These are phyloP conservation scores for Iris macrosiphon DNA, from an alignment of 106 monocot genomes.

Conservation along the genomic window DNA sequence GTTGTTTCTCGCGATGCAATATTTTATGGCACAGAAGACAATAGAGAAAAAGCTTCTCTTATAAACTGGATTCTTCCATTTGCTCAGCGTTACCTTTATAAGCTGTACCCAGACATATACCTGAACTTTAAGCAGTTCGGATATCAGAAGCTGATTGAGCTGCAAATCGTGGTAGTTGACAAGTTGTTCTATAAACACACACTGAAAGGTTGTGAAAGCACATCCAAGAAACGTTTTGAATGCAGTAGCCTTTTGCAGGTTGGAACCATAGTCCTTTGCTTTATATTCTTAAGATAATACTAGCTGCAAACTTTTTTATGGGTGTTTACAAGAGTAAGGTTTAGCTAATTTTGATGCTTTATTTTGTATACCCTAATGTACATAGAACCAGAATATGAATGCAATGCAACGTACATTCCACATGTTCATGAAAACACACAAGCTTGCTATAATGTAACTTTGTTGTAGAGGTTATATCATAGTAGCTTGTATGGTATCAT, in stretches of 20 bases:
- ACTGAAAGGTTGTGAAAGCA: slow-evolving; percentile 18
- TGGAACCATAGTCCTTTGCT: too few species aligned
- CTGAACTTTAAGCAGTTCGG: slow-evolving; percentile 18
- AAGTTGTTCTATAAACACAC: slow-evolving; percentile 37
- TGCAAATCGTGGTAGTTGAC: slow-evolving; percentile 32
- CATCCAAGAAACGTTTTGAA: slow-evolving; percentile 27
- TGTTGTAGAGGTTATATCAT: too few species aligned
- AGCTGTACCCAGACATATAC: slow-evolving; percentile 27
- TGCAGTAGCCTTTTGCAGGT: slow-evolving; percentile 51
- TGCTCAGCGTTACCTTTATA: slow-evolving; percentile 9
- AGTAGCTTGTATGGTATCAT: too few species aligned
- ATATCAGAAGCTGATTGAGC: slow-evolving; percentile 20
- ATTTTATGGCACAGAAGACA: slow-evolving; percentile 59
- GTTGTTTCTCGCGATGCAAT: slow-evolving; percentile 80
- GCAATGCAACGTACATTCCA: too few species aligned
- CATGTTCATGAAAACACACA: too few species aligned
- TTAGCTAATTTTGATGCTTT: neutral
- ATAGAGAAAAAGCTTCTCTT: slow-evolving; percentile 43
- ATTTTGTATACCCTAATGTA: too few species aligned
- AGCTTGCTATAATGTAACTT: too few species aligned
- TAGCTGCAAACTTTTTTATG: too few species aligned
- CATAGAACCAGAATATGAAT: too few species aligned
- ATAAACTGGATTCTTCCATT: slow-evolving; percentile 62
- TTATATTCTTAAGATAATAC: too few species aligned
- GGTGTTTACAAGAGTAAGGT: neutral